A percentile compares a stretch with the other conserved stretches of the same genome.
These are phyloP conservation scores for Saccharomycopsis hybrid DNA, from an alignment of 1,139 yeast species.

Conservation along the genomic window DNA sequence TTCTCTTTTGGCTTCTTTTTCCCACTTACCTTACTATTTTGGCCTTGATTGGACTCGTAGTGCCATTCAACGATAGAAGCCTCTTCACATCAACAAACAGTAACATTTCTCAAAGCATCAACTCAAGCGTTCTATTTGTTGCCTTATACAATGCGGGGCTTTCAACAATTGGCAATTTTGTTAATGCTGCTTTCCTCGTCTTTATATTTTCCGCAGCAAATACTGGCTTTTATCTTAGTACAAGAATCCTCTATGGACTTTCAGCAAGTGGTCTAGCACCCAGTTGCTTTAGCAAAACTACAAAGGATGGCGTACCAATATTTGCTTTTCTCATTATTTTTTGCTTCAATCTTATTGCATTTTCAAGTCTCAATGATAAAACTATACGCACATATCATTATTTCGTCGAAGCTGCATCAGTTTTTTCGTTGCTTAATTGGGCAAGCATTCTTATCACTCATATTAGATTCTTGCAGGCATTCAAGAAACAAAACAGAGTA, in stretches of 20 bases:
- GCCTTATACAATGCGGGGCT: conserved; percentile 42
- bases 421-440: conserved; percentile 24
- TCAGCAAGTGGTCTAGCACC: conserved; percentile 35
- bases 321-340: conserved; percentile 32
- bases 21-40: conserved; percentile 39
- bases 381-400: conserved; percentile 22
- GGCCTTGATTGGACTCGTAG: conserved; percentile 37
- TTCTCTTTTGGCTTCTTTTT: conserved; percentile 42
- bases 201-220: conserved; percentile 47
- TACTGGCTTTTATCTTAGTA: conserved; percentile 39
- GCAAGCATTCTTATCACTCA: conserved; percentile 22
- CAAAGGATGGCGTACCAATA: conserved; percentile 44
- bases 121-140: conserved; percentile 47
- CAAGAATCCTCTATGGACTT: conserved; percentile 37
- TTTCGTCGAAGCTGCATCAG: conserved; percentile 22
- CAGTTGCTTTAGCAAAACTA: conserved; percentile 17
- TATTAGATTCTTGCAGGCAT: conserved; percentile 18
- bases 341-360: conserved; percentile 39
- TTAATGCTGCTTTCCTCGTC: conserved; percentile 47
- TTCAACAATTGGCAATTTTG: conserved; percentile 41
- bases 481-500: conserved; percentile 15
- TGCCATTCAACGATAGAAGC: conserved; percentile 33
- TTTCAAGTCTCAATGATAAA: conserved; percentile 20
- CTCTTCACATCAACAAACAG: conserved; percentile 8
- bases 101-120: conserved; percentile 28